Conservation (phyloP, 768 basidiomycete genomes). For the Kwoniella mangroviensis region DNA sequence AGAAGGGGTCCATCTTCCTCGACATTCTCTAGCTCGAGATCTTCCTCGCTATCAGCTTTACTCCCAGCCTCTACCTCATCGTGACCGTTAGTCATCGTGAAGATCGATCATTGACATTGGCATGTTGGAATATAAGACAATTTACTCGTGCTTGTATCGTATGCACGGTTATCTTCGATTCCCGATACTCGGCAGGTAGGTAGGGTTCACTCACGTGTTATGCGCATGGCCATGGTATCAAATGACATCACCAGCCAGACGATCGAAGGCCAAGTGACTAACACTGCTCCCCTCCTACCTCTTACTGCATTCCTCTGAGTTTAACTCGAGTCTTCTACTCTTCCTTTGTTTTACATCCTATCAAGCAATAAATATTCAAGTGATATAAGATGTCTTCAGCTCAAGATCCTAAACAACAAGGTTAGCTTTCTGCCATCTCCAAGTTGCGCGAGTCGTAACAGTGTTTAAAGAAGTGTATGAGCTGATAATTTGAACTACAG, state of each 20-base stretch:
- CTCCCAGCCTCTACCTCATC: no score
- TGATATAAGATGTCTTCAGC: constrained; percentile 1
- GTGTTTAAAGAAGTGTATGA: background rate
- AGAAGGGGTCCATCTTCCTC: no score
- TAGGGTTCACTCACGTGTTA: background rate
- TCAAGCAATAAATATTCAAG: background rate
- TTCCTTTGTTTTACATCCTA: background rate
- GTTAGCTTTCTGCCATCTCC: background rate
- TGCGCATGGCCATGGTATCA: background rate
- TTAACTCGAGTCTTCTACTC: background rate
- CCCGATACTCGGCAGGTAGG: background rate
- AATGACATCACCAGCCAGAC: background rate
- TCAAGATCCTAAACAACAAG: constrained; percentile 13
- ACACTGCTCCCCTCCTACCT: background rate
- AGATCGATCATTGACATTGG: no score
- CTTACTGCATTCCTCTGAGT: no score
- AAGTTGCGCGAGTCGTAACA: no score
- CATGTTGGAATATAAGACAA: no score
- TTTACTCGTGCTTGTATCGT: no score
- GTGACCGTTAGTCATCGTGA: no score
- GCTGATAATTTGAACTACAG: constrained; percentile 9
- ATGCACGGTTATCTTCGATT: background rate
- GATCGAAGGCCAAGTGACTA: background rate
- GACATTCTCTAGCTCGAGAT: no score
- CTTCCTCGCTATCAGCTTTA: no score